phyloP scores from a whole-genome alignment of 495 filamentous ascomycete genomes.

The Poronia punctata region DNA sequence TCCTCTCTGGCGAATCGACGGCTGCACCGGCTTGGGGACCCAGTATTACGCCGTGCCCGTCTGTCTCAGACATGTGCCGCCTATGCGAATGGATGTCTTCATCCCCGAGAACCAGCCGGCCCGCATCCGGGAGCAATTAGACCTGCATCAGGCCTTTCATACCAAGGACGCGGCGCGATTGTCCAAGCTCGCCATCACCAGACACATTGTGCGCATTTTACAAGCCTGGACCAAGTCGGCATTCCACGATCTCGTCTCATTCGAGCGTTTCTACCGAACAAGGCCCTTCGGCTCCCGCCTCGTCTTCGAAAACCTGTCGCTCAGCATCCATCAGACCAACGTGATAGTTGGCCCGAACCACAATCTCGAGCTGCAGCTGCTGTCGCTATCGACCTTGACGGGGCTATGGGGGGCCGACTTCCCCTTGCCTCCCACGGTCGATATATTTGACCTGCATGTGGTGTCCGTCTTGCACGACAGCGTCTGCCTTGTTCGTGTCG shows the following conservation, averaged over 20 bases:
- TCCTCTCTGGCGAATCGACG: constrained; percentile 42
- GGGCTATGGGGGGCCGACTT: constrained; percentile 22
- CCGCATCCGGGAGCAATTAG: constrained; percentile 34
- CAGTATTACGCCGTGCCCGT: constrained; percentile 42
- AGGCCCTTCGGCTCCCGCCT: constrained; percentile 43
- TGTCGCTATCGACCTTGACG: constrained; percentile 22
- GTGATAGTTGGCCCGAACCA: constrained; percentile 34
- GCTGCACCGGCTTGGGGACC: constrained; percentile 42
- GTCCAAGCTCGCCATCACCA: constrained; percentile 34
- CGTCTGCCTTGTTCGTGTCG: constrained; percentile 35
- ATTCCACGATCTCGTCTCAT: constrained; percentile 17
- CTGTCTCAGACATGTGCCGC: constrained; percentile 32
- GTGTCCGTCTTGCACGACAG: constrained; percentile 40
- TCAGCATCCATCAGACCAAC: constrained; percentile 29
- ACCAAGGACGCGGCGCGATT: constrained; percentile 37
- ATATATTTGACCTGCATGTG: constrained; percentile 34
- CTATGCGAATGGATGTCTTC: constrained; percentile 44
- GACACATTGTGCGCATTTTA: constrained; percentile 36
- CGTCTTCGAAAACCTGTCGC: constrained; percentile 34
- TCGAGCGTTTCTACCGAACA: constrained; percentile 23
- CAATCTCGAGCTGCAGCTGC: constrained; percentile 35
- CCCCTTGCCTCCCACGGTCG: constrained; percentile 26
- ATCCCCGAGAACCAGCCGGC: constrained; percentile 33
- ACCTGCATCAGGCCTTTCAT: constrained; percentile 38
- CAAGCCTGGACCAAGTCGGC: constrained; percentile 31